Percentiles rank a stretch among this genome's conserved stretches.
Conservation (phyloP, 1,284 basidiomycete species). For the Volvariella surrecta region DNA sequence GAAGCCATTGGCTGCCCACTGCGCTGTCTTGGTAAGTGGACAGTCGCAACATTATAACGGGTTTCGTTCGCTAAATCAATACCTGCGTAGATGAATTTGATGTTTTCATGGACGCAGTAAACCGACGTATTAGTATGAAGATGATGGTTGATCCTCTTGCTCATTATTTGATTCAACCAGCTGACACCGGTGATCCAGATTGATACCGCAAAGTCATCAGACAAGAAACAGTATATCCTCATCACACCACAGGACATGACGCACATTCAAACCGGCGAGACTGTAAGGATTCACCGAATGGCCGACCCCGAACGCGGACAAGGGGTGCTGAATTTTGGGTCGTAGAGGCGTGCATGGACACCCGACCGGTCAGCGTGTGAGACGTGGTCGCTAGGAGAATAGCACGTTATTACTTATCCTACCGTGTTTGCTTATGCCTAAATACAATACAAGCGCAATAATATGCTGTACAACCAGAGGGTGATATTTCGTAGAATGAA, state of each 20-base stretch:
- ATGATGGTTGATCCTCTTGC: constrained; percentile 62
- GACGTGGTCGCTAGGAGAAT: not conserved
- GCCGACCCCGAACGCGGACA: constrained; percentile 70
- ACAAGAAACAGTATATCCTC: constrained; percentile 85
- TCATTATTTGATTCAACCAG: not conserved
- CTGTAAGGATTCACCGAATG: constrained; percentile 72
- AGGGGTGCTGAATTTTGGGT: constrained; percentile 37
- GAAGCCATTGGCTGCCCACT: constrained; percentile 92
- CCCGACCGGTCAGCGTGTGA: not conserved
- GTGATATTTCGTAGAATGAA: too few relatives aligned
- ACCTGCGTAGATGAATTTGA: constrained; percentile 70
- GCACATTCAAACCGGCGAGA: constrained; percentile 49
- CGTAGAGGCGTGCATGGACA: too few relatives aligned
- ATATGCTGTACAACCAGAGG: too few relatives aligned
- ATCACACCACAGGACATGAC: constrained; percentile 88
- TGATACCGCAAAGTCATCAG: constrained; percentile 76
- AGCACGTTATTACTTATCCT: too few relatives aligned
- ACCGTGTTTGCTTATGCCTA: too few relatives aligned
- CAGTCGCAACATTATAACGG: constrained; percentile 6
- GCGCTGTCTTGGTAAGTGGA: constrained; percentile 75
- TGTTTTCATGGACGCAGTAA: constrained; percentile 94
- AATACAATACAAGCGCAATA: too few relatives aligned
- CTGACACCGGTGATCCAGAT: constrained; percentile 38
- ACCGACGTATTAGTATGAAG: constrained; percentile 84
- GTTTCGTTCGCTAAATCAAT: constrained; percentile 2